Conservation (phyloP, 441 rosid genomes). For the Corymbia calophylla region DNA sequence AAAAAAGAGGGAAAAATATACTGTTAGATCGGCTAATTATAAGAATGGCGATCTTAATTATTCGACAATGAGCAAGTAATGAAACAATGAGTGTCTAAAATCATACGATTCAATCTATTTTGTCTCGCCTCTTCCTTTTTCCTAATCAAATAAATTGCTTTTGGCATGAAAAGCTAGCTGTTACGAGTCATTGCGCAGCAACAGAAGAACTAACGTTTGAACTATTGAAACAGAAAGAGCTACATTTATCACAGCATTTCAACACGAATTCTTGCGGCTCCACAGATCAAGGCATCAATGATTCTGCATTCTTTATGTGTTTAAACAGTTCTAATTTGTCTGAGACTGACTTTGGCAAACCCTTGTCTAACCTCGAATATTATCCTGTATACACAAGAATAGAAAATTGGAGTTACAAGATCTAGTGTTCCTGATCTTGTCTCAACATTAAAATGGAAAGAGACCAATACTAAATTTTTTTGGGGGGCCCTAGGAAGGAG, state of each 20-base stretch:
- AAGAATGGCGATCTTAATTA: background rate
- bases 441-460: background rate
- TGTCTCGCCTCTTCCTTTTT: background rate
- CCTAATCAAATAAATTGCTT: background rate
- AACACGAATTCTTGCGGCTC: background rate
- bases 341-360: background rate
- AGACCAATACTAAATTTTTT: background rate
- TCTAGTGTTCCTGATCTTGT: background rate
- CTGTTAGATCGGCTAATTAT: background rate
- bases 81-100: background rate
- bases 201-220: background rate
- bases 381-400: background rate
- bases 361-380: background rate
- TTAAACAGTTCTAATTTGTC: background rate
- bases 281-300: background rate
- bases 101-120: background rate
- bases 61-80: background rate
- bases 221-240: background rate
- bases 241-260: background rate
- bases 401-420: background rate
- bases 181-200: background rate
- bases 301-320: background rate
- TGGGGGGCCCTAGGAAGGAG: background rate
- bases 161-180: background rate
- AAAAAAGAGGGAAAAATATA: background rate